Percentiles rank a stretch among this genome's conserved stretches.
phyloP scores from a whole-genome alignment of 1,284 basidiomycete genomes.

The Apiotrichum siamense region DNA sequence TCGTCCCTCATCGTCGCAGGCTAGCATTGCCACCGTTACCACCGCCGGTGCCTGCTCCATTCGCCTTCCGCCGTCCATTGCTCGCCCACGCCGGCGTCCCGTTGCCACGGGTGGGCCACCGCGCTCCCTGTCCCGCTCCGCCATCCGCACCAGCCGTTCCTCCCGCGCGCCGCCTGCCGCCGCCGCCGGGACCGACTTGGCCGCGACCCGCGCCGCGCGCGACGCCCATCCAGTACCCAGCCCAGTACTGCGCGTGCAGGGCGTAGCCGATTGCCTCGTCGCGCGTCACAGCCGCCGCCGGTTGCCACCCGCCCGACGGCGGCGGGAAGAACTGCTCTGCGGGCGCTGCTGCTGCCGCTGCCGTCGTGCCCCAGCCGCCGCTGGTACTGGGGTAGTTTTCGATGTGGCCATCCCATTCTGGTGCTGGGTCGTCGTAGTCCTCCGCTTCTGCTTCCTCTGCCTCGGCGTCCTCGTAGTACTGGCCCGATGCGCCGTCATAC shows the following conservation, averaged over 20 bases:
- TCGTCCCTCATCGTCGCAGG: too few relatives aligned
- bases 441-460: background rate
- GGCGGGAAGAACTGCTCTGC: slow-evolving; percentile 21
- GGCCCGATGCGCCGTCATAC: background rate
- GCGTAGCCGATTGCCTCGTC: slow-evolving; percentile 38
- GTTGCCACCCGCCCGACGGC: slow-evolving; percentile 12
- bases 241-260: slow-evolving; percentile 45
- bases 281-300: slow-evolving; percentile 7
- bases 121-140: background rate
- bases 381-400: slow-evolving; percentile 1
- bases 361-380: background rate
- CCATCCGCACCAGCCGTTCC: background rate
- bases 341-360: background rate
- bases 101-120: too few relatives aligned
- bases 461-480: background rate
- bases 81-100: too few relatives aligned
- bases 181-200: background rate
- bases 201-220: slow-evolving; percentile 16
- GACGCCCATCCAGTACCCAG: slow-evolving; percentile 46
- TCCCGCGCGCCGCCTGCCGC: background rate
- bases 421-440: background rate
- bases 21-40: too few relatives aligned
- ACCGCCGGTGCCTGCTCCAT: too few relatives aligned
- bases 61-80: too few relatives aligned
- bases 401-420: background rate